Evolutionary conservation across 805 yeast genomes (phyloP).

Genomic region (Metschnikowia matae): DNA sequence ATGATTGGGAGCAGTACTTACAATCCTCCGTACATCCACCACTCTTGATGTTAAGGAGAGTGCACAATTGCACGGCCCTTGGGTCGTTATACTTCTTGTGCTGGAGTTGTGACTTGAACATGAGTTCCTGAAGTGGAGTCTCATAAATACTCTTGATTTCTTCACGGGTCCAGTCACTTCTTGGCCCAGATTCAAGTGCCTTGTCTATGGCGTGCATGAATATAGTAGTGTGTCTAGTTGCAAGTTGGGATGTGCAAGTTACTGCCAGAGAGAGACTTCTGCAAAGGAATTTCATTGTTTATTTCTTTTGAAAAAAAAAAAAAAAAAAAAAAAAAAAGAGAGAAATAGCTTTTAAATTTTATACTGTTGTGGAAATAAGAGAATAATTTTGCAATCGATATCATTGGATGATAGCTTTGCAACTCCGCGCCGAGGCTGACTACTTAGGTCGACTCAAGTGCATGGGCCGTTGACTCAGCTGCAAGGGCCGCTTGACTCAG

Average conservation of each 20-base stretch:
- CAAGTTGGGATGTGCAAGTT: background rate
- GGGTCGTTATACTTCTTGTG: constrained; percentile 70
- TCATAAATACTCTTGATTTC: constrained; percentile 59
- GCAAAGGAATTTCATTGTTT: background rate
- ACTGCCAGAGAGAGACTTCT: background rate
- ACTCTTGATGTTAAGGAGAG: constrained; percentile 67
- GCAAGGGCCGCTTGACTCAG: background rate
- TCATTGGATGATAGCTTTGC: background rate
- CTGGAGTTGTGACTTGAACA: constrained; percentile 56
- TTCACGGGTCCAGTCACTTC: constrained; percentile 52
- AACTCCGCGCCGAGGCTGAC: background rate
- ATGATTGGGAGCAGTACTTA: constrained; percentile 75
- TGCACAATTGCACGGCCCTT: constrained; percentile 67
- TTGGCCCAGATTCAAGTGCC: constrained; percentile 10
- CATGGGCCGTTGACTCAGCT: constrained; percentile 3
- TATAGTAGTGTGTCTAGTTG: background rate
- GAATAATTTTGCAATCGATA: background rate
- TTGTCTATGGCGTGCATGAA: background rate
- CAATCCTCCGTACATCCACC: constrained; percentile 86
- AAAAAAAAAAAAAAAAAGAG: background rate
- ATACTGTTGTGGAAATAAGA: background rate
- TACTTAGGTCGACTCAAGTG: background rate
- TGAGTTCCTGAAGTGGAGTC: constrained; percentile 61
- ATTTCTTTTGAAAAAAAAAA: no score
- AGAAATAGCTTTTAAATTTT: background rate